phyloP scores from a whole-genome alignment of 768 basidiomycete species.

The Termitomyces sp. region DNA sequence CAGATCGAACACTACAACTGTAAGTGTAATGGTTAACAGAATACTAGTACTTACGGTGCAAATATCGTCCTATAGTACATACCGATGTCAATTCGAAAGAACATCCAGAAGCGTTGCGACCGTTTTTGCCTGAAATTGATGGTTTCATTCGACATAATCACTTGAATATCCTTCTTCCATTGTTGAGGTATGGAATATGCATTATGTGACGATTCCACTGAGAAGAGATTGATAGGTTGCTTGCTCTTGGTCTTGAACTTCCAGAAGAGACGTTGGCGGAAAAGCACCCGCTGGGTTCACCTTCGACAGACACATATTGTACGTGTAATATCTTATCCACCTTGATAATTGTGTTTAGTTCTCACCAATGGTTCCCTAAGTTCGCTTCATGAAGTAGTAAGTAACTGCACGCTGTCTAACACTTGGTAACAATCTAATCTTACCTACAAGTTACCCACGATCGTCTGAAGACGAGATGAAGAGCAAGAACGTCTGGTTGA shows the following conservation, averaged over 20 bases:
- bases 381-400: conserved; percentile 48
- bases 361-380: conserved; percentile 18
- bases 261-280: conserved; percentile 42
- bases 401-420: no score
- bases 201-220: neutral
- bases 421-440: no score
- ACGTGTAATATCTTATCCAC: no score
- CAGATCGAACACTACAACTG: conserved; percentile 64
- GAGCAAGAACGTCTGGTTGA: conserved; percentile 45
- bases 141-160: conserved; percentile 34
- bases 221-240: conserved; percentile 12
- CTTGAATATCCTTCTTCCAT: conserved; percentile 30
- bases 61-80: conserved; percentile 24
- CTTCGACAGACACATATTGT: conserved; percentile 35
- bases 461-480: conserved; percentile 38
- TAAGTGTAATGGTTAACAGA: conserved; percentile 32
- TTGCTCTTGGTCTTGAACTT: conserved; percentile 42
- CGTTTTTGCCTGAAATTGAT: conserved; percentile 32
- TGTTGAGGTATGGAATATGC: conserved; percentile 27
- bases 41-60: neutral
- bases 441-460: conserved; percentile 39
- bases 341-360: neutral
- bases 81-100: conserved; percentile 26
- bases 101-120: conserved; percentile 35
- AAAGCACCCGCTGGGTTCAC: conserved; percentile 33